Evolutionary conservation across 1,284 basidiomycete species (phyloP).

Genomic region (Porogramme epimiltina): DNA sequence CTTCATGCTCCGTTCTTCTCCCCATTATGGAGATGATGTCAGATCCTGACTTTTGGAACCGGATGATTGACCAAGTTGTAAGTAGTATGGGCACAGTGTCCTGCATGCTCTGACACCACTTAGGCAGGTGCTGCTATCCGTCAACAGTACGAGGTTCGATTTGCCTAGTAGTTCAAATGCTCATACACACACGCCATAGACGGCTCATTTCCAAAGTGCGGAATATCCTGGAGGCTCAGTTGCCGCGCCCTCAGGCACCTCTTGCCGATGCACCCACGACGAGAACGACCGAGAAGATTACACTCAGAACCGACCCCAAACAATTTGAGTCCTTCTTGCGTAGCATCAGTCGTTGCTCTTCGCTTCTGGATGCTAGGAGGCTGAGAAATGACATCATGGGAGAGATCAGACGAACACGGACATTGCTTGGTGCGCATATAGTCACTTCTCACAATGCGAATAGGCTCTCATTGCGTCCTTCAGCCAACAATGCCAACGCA

Average conservation of each 20-base stretch:
- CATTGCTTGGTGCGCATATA: constrained; percentile 58
- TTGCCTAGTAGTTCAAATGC: neutral
- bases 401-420: constrained; percentile 81
- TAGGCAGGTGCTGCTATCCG: constrained; percentile 88
- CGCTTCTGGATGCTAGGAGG: constrained; percentile 85
- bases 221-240: constrained; percentile 79
- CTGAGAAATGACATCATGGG: constrained; percentile 88
- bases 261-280: constrained; percentile 37
- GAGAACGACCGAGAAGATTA: constrained; percentile 69
- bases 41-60: constrained; percentile 97
- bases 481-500: constrained; percentile 81
- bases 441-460: neutral
- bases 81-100: constrained; percentile 31
- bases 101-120: constrained; percentile 16
- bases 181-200: constrained; percentile 37
- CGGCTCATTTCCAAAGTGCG: constrained; percentile 84
- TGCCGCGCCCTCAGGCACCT: constrained; percentile 53
- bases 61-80: constrained; percentile 87
- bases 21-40: constrained; percentile 91
- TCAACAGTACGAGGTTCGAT: constrained; percentile 71
- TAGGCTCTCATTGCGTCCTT: neutral
- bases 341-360: constrained; percentile 81
- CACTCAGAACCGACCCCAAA: constrained; percentile 72
- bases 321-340: constrained; percentile 90
- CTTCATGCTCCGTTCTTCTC: constrained; percentile 80